phyloP scores from a whole-genome alignment of 352 stramenopile species.

The Globisporangium radiosum region DNA sequence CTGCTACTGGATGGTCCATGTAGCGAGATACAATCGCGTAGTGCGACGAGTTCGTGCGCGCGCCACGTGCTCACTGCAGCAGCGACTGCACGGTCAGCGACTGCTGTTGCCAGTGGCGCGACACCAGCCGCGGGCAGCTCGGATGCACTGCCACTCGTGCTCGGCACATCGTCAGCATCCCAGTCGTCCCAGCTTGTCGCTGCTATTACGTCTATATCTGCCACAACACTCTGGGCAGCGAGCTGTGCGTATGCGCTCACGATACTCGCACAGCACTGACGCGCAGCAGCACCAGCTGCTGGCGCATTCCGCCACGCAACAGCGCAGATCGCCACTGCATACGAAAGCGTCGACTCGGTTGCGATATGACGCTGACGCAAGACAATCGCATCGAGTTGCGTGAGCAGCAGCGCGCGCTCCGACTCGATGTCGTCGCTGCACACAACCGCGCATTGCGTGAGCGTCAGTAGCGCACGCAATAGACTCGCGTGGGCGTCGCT shows the following conservation, averaged over 20 bases:
- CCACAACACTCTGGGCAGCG: too few relatives aligned
- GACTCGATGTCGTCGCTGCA: background rate
- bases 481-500: constrained; percentile 26
- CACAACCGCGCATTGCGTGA: constrained; percentile 17
- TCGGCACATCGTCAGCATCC: constrained; percentile 21
- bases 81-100: background rate
- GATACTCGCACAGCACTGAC: constrained; percentile 1
- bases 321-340: background rate
- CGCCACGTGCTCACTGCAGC: background rate
- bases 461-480: constrained; percentile 17
- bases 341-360: background rate
- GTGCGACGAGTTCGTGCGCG: background rate
- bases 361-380: background rate
- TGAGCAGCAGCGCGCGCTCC: constrained; percentile 2
- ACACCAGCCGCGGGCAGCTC: background rate
- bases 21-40: background rate
- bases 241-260: constrained; percentile 1
- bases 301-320: background rate
- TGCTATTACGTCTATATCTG: background rate
- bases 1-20: background rate
- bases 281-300: background rate
- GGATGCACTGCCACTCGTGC: background rate
- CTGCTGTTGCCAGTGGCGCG: too few relatives aligned
- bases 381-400: constrained; percentile 3
- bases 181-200: constrained; percentile 29